Evolutionary conservation across 2,329 filamentous ascomycete genomes (phyloP), one percentile per base, ranked within the genome.

Genomic region (Rhinocladiella mackenziei): DNA sequence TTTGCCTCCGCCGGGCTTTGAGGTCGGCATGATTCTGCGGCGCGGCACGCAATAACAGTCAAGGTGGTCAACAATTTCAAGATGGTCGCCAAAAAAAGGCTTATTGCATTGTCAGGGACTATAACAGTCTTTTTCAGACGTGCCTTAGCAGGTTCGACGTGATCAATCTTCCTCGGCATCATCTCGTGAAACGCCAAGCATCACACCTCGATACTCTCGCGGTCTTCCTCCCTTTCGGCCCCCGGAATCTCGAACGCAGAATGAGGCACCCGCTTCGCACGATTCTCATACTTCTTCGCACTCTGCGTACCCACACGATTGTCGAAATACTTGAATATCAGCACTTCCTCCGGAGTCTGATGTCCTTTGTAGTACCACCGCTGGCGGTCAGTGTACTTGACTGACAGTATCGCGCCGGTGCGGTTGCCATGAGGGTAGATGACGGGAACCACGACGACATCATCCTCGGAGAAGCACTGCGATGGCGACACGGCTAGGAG

Each of bases 1-100:
- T 41, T 76, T 78, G 28, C 28, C 28, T 5, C 11, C 28, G 28
- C 28, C 32, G 32, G 15, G 17, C 32, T 35, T 20, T 35, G 32
- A 35, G 17, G 7, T 18, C 32, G 32, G 32, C 32, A 35, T 35
- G 32, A 20, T 18, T 35, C 15, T 35, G 32, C 32, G 32, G 32
- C 32, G 17, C 28, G 28, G 5, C 5, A 14, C 5, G 28, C 11
- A n/a, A n/a, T n/a, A n/a, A n/a, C n/a, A n/a, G n/a, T n/a, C n/a
- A n/a, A n/a, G n/a, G n/a, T n/a, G n/a, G n/a, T n/a, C n/a, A n/a
- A n/a, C n/a, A n/a, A n/a, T n/a, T n/a, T n/a, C n/a, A 30, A 14
- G 11, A 6, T 5, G 28, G 15, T 10, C 28, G 28, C 15, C 28
- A n/a, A n/a, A 30, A 30, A n/a, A n/a, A n/a, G n/a, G n/a, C n/a